Base-by-base conservation (phyloP, 306 rosid species). In the Vicia faba region DNA sequence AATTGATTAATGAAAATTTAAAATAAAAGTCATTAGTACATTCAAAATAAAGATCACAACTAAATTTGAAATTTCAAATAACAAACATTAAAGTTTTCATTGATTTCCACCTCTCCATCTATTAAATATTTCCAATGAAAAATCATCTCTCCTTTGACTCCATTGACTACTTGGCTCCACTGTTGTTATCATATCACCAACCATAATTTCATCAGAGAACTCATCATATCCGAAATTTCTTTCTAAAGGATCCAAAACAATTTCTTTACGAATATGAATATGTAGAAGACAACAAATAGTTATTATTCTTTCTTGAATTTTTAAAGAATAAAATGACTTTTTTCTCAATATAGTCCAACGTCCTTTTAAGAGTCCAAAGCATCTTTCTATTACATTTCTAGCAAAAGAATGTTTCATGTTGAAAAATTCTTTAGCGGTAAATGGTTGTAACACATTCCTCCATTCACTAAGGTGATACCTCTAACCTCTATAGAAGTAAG, bases 301-400 rank as follows among this genome's bases (percentile, higher is more conserved):
- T 66, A 48, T 66, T 45, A 31, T 66, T 31, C 57, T 65, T 8
- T 16, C 26, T 45, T 44, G 28, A 13, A 45, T 48, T 44, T 65
- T 48, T 10, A 45, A 0, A 49, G 16, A 31, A 29, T 48, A 48
- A 2, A 66, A 66, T 0, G 45, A 66, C 2, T 66, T 64, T 12
- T 14, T 45, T 43, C 31, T 29, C 5, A 66, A 3, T 28, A 45
- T 66, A 12, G 68, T 29, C 44, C 16, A 66, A 45, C 46, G 11
- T 16, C 71, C 35, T 15, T 66, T 66, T 19, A 31, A 48, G 2
- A 66, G 26, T 6, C 60, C 46, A 49, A 66, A 66, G 8, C 35
- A 29, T 13, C 49, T 49, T 33, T 50, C 61, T 2, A 50, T 66
- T 26, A 50, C 57, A 66, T 49, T 66, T 18, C 31, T 66, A 66